A percentile compares a stretch with the other conserved stretches of the same genome.
Conservation (phyloP, 176 grass and related monocot genomes). For the Dendrocalamus sinicus region DNA sequence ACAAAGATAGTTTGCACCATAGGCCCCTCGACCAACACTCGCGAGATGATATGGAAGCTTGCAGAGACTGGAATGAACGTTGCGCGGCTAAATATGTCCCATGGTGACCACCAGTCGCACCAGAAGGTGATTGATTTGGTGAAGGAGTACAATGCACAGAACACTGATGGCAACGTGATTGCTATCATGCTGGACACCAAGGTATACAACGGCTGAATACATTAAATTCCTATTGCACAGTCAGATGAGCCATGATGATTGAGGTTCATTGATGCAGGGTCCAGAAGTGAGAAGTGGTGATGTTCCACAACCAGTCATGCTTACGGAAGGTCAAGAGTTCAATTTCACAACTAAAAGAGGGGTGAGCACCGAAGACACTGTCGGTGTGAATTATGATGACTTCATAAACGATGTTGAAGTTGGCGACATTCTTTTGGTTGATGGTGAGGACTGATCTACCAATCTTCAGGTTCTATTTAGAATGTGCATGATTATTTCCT, state of each 20-base stretch:
- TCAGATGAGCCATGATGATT: conserved; percentile 26
- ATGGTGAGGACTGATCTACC: conserved; percentile 72
- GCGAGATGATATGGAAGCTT: conserved; percentile 95
- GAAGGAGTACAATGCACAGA: conserved; percentile 85
- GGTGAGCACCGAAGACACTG: conserved; percentile 78
- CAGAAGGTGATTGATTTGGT: conserved; percentile 95
- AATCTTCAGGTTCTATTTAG: conserved; percentile 10
- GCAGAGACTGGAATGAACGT: conserved; percentile 95
- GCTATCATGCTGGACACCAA: conserved; percentile 99
- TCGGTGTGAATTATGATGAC: conserved; percentile 96
- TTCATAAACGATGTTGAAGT: conserved; percentile 98
- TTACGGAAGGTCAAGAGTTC: conserved; percentile 83
- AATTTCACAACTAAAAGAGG: conserved; percentile 92
- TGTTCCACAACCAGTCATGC: conserved; percentile 84
- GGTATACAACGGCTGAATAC: conserved; percentile 47
- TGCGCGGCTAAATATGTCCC: conserved; percentile 94
- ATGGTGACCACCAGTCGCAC: conserved; percentile 95
- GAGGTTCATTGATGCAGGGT: conserved; percentile 61
- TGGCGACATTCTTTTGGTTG: conserved; percentile 88
- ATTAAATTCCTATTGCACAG: neutral
- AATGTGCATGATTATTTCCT: conserved; percentile 13
- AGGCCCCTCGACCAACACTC: conserved; percentile 84
- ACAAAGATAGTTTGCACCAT: conserved; percentile 99
- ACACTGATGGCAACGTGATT: conserved; percentile 73
- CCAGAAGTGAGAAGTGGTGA: conserved; percentile 99